Evolutionary conservation across 2,329 filamentous ascomycete genomes (phyloP).

Genomic region (Claviceps capensis): DNA sequence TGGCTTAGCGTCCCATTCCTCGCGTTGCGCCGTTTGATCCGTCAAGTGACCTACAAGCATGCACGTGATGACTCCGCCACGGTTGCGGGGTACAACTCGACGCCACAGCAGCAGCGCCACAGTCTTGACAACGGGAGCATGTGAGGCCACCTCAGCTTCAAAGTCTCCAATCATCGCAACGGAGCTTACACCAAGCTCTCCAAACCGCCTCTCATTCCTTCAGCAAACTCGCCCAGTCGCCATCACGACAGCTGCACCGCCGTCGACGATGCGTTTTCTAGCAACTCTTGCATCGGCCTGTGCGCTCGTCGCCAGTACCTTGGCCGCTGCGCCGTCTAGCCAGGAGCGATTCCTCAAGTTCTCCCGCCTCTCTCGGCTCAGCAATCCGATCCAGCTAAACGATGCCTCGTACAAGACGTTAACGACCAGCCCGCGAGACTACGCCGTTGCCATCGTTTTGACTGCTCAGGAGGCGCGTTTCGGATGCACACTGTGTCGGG

Average conservation of each 20-base stretch:
- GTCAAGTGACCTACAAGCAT: background rate
- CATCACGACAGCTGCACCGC: conserved; percentile 4
- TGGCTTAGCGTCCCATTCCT: conserved; percentile 8
- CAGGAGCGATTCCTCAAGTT: conserved; percentile 57
- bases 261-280: conserved; percentile 52
- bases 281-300: conserved; percentile 48
- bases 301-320: conserved; percentile 44
- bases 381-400: conserved; percentile 61
- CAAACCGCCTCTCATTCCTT: background rate
- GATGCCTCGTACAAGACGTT: conserved; percentile 64
- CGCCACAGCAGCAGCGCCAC: background rate
- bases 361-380: conserved; percentile 51
- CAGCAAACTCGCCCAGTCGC: conserved; percentile 5
- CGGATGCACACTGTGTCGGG: conserved; percentile 72
- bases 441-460: conserved; percentile 67
- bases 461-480: conserved; percentile 77
- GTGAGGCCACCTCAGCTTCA: conserved; percentile 23
- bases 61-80: conserved; percentile 2
- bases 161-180: conserved; percentile 1
- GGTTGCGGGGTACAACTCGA: background rate
- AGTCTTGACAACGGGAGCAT: background rate
- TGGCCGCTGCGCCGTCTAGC: conserved; percentile 51
- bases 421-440: conserved; percentile 67
- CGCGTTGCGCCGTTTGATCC: background rate
- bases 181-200: conserved; percentile 9